Evolutionary conservation across 345 rosid species (phyloP).

Genomic region (Clarkia xantiana): DNA sequence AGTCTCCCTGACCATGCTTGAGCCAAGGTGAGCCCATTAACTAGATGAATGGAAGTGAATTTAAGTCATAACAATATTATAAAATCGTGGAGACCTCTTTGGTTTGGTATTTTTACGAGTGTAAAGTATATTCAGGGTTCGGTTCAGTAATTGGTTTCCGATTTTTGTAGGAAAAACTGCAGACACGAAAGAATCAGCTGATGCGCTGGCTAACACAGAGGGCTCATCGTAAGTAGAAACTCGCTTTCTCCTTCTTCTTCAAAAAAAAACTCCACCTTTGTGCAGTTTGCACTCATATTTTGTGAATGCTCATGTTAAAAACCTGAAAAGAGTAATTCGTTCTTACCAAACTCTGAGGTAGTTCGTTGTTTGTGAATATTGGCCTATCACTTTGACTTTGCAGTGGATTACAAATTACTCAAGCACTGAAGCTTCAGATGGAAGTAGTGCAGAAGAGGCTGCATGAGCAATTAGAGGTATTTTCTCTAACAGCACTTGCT

Average conservation of each 20-base stretch:
- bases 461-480: slow-evolving; percentile 86
- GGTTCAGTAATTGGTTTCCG: slow-evolving; percentile 1
- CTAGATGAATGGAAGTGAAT: too few species aligned
- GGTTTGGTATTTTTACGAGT: not conserved
- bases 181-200: slow-evolving; percentile 82
- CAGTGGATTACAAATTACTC: slow-evolving; percentile 96
- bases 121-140: too few species aligned
- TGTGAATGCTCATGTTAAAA: too few species aligned
- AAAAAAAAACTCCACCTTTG: too few species aligned
- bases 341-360: not conserved
- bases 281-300: not conserved
- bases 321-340: not conserved
- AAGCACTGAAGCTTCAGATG: slow-evolving; percentile 51
- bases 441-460: slow-evolving; percentile 46
- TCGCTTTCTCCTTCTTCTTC: slow-evolving; percentile 4
- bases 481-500: not conserved
- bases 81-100: too few species aligned
- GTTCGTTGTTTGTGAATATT: not conserved
- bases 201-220: slow-evolving; percentile 61
- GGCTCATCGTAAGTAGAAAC: slow-evolving; percentile 75
- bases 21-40: too few species aligned
- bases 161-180: slow-evolving; percentile 53
- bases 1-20: too few species aligned
- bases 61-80: slow-evolving; percentile 7
- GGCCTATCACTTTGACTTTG: slow-evolving; percentile 4